Base-by-base conservation (phyloP, 1,139 yeast species). In the Lodderomyces beijingensis region DNA sequence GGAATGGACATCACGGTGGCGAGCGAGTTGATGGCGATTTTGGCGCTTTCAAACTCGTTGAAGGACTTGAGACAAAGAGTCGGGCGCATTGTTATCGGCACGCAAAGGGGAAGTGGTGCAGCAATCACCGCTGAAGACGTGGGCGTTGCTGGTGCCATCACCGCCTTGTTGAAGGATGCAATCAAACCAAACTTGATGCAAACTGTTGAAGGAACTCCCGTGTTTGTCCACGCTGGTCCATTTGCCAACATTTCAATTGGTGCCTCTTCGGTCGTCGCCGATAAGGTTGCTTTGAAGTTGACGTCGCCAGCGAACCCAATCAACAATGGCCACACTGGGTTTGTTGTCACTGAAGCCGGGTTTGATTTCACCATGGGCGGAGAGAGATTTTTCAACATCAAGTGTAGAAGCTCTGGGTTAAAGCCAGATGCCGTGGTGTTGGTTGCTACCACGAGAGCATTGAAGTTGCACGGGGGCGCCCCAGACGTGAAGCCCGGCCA, bases 301-400 rank as follows among this genome's bases (percentile, higher is more conserved):
- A 62, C 74, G n/a, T 59, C 73, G 25, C 68, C 74, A 19, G 55
- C 71, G 14, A 61, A 65, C 45, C 70, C 73, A 19, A 63, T 57
- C 36, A 65, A 66, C 46, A 57, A 53, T 36, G 70, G 70, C 15
- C 43, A 53, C 38, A 59, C 57, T 40, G 91, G 91, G 35, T 83
- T 70, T 45, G 93, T 83, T 34, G 81, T 83, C 32, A 83, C 93
- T 28, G 93, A 83, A 57, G 91, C 91, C 14, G 93, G 93, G 29
- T 83, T 83, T 51, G 93, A 83, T 55, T 83, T 83, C 58, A 81
- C 91, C 27, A 83, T 83, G 93, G 93, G 93, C 46, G 93, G 93
- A 48, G 93, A 83, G 63, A 70, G 93, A 56, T 82, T 82, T 57
- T 75, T 80, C 60, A 79, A 82, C 58, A 82, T 83, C 53, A 83